A percentile compares a stretch with the other conserved stretches of the same genome.
Conservation (phyloP, 805 yeast genomes). For the Zygoascus biomembranicola region DNA sequence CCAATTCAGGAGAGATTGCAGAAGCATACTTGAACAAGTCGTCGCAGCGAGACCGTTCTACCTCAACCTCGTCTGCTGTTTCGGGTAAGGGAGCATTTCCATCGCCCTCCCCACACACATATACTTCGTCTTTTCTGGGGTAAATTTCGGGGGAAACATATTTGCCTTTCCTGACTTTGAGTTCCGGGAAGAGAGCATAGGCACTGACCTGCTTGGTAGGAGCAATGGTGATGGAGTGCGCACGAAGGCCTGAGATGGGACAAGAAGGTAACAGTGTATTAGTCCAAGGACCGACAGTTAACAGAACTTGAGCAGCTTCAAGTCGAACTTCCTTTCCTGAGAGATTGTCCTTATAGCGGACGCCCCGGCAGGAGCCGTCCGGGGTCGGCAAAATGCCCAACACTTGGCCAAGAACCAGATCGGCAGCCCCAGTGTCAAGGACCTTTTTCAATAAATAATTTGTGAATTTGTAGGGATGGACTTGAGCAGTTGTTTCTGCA, state of each 20-base stretch:
- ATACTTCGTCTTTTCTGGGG: constrained; percentile 91
- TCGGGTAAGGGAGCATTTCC: constrained; percentile 86
- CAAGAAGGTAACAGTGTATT: constrained; percentile 83
- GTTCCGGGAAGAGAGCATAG: constrained; percentile 88
- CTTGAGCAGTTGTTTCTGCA: constrained; percentile 86
- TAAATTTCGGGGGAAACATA: constrained; percentile 84
- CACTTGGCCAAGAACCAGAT: constrained; percentile 77
- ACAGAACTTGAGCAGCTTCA: constrained; percentile 65
- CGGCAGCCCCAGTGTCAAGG: constrained; percentile 74
- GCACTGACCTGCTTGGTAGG: constrained; percentile 83
- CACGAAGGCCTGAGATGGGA: constrained; percentile 89
- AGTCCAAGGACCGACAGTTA: constrained; percentile 96
- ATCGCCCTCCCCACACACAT: constrained; percentile 96
- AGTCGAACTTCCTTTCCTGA: constrained; percentile 25
- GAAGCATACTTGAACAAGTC: constrained; percentile 77
- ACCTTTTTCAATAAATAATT: constrained; percentile 72
- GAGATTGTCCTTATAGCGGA: constrained; percentile 37
- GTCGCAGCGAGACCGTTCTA: constrained; percentile 80
- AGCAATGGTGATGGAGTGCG: constrained; percentile 73
- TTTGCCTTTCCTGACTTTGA: constrained; percentile 51
- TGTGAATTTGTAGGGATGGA: constrained; percentile 93
- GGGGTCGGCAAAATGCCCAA: constrained; percentile 35
- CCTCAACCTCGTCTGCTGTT: constrained; percentile 88
- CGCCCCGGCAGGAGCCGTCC: constrained; percentile 41
- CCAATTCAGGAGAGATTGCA: constrained; percentile 58